These are phyloP conservation scores for Colletotrichum graminicola DNA, from an alignment of 2,329 filamentous ascomycete genomes.

Conservation along the genomic window DNA sequence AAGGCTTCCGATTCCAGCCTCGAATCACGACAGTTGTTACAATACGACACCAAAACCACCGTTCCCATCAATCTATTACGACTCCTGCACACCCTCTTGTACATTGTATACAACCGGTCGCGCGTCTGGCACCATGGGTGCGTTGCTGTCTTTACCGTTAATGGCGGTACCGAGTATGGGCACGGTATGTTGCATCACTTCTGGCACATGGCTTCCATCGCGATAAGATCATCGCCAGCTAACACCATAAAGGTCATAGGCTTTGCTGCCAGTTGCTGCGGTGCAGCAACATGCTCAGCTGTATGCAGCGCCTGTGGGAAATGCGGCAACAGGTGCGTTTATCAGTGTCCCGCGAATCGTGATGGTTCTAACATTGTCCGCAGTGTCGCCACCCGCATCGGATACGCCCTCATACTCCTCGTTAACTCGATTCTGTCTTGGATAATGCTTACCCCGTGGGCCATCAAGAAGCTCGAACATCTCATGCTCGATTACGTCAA, in stretches of 20 bases:
- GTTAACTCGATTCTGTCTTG: slow-evolving; percentile 97
- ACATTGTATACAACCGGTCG: not conserved
- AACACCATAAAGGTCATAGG: slow-evolving; percentile 72
- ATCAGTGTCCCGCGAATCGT: not conserved
- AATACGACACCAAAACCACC: slow-evolving; percentile 4
- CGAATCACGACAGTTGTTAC: not conserved
- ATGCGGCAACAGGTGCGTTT: slow-evolving; percentile 86
- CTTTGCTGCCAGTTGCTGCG: slow-evolving; percentile 90
- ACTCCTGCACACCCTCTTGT: not conserved
- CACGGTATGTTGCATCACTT: slow-evolving; percentile 73
- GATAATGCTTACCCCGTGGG: slow-evolving; percentile 99
- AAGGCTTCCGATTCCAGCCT: not conserved
- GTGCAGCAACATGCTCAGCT: slow-evolving; percentile 95
- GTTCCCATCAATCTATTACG: not conserved
- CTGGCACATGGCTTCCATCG: not conserved
- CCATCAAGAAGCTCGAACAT: slow-evolving; percentile 93
- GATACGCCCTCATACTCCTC: slow-evolving; percentile 93
- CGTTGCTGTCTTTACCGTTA: slow-evolving; percentile 88
- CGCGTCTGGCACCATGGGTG: slow-evolving; percentile 77
- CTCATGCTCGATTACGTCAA: slow-evolving; percentile 96
- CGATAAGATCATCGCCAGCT: not conserved
- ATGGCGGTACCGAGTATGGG: slow-evolving; percentile 88
- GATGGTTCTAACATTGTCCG: slow-evolving; percentile 36
- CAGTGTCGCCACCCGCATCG: slow-evolving; percentile 96
- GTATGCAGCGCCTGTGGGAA: slow-evolving; percentile 97